Percentiles rank a stretch among this genome's conserved stretches.
Conservation (phyloP, 2,329 filamentous ascomycete genomes). For the Diaporthe citri region DNA sequence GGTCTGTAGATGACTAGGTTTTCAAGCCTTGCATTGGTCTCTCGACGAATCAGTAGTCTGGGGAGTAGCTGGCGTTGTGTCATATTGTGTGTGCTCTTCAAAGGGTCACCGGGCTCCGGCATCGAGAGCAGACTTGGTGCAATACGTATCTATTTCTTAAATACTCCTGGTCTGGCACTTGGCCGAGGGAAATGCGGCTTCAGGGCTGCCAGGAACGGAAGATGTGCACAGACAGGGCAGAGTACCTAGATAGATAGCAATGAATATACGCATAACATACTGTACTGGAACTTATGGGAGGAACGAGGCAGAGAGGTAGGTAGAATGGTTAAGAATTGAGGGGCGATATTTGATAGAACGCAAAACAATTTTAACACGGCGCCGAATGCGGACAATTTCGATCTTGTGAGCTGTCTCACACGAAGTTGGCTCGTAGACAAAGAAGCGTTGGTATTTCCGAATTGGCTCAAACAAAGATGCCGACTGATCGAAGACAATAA, state of each 20-base stretch:
- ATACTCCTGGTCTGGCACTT: not conserved
- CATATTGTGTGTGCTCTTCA: not conserved
- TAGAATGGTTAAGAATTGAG: not conserved
- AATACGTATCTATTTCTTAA: not conserved
- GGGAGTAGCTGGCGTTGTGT: not conserved
- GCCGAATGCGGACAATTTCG: constrained; percentile 7
- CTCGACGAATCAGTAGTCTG: not conserved
- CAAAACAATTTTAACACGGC: not conserved
- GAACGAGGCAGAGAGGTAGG: not conserved
- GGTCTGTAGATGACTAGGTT: constrained; percentile 26
- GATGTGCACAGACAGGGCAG: not conserved
- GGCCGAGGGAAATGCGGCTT: not conserved
- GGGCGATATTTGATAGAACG: no score
- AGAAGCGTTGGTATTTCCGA: not conserved
- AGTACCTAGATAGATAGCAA: not conserved
- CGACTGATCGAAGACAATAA: not conserved
- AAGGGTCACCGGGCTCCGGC: not conserved
- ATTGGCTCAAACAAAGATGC: not conserved
- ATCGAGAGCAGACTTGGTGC: not conserved
- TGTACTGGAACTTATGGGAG: not conserved
- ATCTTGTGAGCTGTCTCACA: not conserved
- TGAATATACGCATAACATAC: not conserved
- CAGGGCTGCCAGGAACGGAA: not conserved
- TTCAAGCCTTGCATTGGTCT: constrained; percentile 13
- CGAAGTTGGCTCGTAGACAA: not conserved